Percentiles rank a stretch among this genome's conserved stretches.
Evolutionary conservation across 495 filamentous ascomycete species (phyloP).

Genomic region (Niebla homalea): DNA sequence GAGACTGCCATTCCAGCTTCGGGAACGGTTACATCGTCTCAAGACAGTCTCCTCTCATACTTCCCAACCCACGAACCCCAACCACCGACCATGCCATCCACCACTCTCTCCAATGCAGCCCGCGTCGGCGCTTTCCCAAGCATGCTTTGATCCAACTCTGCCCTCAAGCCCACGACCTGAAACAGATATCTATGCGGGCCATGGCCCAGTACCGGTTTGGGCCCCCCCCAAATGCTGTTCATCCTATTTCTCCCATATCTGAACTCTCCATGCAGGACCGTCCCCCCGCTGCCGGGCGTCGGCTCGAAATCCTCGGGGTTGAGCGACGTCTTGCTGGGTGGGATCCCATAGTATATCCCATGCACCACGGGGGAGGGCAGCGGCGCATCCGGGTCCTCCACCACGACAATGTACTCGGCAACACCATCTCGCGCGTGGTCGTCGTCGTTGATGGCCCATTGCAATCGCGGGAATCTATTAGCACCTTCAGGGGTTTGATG

Average conservation of each 20-base stretch:
- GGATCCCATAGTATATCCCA: conserved; percentile 34
- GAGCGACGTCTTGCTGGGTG: conserved; percentile 24
- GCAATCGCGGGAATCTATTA: conserved; percentile 31
- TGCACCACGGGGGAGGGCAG: conserved; percentile 33
- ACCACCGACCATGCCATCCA: conserved; percentile 34
- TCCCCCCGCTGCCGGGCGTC: conserved; percentile 10
- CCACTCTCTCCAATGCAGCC: conserved; percentile 26
- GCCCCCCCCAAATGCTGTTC: conserved; percentile 26
- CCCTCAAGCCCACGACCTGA: conserved; percentile 32
- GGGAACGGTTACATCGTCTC: no score
- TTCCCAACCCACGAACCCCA: conserved; percentile 41
- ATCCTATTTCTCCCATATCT: conserved; percentile 29
- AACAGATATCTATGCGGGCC: conserved; percentile 40
- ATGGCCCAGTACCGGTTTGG: conserved; percentile 29
- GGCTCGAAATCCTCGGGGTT: conserved; percentile 25
- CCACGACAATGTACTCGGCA: conserved; percentile 34
- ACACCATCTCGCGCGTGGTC: conserved; percentile 19
- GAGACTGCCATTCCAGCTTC: no score
- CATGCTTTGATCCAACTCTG: conserved; percentile 22
- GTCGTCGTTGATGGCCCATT: conserved; percentile 19
- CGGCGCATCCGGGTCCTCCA: conserved; percentile 39
- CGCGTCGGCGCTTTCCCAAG: conserved; percentile 23
- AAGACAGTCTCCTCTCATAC: conserved; percentile 33
- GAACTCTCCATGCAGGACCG: conserved; percentile 30
- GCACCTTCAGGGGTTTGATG: conserved; percentile 30